These are phyloP conservation scores for Alternaria incomplexa DNA, from an alignment of 2,329 filamentous ascomycete species.

Conservation along the genomic window DNA sequence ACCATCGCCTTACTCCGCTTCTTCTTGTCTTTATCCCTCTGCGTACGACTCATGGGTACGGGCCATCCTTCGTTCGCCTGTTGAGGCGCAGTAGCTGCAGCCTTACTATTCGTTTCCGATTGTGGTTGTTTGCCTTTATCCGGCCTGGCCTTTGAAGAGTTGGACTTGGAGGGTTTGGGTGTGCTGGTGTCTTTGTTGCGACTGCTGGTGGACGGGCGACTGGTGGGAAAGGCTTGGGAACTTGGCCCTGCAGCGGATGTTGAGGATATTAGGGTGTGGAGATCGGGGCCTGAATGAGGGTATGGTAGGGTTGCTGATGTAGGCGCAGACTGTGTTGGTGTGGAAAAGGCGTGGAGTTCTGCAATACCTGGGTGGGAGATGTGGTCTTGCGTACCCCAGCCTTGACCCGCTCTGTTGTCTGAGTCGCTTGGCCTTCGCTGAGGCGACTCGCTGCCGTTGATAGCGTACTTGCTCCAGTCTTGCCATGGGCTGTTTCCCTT, in stretches of 20 bases:
- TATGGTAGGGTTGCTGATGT: conserved; percentile 18
- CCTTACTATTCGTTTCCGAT: conserved; percentile 20
- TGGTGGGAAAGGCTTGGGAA: conserved; percentile 4
- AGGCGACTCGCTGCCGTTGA: background rate
- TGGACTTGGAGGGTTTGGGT: conserved; percentile 1
- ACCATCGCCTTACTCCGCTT: conserved; percentile 79
- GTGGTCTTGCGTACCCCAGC: conserved; percentile 5
- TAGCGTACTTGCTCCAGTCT: conserved; percentile 12
- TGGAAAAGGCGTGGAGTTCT: conserved; percentile 22
- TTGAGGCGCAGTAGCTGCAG: conserved; percentile 10
- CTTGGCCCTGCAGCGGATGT: background rate
- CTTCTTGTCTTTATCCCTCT: conserved; percentile 83
- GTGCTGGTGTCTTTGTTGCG: background rate
- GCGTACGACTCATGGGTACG: conserved; percentile 72
- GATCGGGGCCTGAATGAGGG: conserved; percentile 9
- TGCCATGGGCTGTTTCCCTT: conserved; percentile 9
- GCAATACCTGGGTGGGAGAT: conserved; percentile 25
- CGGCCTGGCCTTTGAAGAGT: background rate
- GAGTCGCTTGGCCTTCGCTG: conserved; percentile 16
- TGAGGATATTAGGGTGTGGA: conserved; percentile 4
- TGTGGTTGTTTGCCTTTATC: conserved; percentile 1
- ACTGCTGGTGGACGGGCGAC: conserved; percentile 6
- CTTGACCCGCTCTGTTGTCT: conserved; percentile 11
- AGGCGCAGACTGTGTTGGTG: conserved; percentile 29
- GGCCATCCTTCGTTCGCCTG: conserved; percentile 45